Percentiles rank a stretch among this genome's conserved stretches.
phyloP scores from a whole-genome alignment of 2,329 filamentous ascomycete species.

The Aureobasidium namibiae region DNA sequence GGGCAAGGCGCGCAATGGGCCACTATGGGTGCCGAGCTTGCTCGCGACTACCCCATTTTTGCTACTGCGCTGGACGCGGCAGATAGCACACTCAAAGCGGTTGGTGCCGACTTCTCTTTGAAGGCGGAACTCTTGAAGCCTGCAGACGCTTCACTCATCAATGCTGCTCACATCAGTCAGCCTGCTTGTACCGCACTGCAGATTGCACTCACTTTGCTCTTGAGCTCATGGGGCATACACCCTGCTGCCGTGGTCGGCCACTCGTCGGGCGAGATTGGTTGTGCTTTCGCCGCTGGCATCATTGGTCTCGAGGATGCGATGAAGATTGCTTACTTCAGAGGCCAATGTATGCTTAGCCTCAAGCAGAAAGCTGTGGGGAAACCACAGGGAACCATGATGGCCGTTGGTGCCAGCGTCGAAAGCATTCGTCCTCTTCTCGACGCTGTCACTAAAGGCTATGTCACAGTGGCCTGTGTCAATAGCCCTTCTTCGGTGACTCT shows the following conservation, averaged over 20 bases:
- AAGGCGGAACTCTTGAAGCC: not conserved
- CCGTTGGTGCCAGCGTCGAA: constrained; percentile 20
- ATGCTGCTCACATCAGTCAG: constrained; percentile 25
- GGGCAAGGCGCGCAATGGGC: constrained; percentile 30
- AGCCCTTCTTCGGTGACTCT: constrained; percentile 36
- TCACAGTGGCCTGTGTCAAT: constrained; percentile 28
- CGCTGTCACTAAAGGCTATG: constrained; percentile 11
- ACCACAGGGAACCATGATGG: constrained; percentile 24
- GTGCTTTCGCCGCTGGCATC: constrained; percentile 23
- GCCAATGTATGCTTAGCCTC: constrained; percentile 12
- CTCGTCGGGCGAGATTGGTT: constrained; percentile 27
- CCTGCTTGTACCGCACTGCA: constrained; percentile 49
- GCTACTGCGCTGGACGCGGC: not conserved
- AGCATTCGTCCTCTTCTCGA: constrained; percentile 17
- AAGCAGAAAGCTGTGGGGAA: not conserved
- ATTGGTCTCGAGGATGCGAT: constrained; percentile 16
- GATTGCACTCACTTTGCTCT: constrained; percentile 38
- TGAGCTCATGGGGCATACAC: constrained; percentile 22
- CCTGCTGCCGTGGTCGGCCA: constrained; percentile 24
- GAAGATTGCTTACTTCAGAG: constrained; percentile 19
- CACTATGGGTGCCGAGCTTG: constrained; percentile 19
- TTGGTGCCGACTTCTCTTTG: not conserved
- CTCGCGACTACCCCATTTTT: constrained; percentile 3
- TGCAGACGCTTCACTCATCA: not conserved
- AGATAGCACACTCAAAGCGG: not conserved